A percentile compares a stretch with the other conserved stretches of the same genome.
Conservation (phyloP, 176 grass and related monocot species). For the Lolium perenne region DNA sequence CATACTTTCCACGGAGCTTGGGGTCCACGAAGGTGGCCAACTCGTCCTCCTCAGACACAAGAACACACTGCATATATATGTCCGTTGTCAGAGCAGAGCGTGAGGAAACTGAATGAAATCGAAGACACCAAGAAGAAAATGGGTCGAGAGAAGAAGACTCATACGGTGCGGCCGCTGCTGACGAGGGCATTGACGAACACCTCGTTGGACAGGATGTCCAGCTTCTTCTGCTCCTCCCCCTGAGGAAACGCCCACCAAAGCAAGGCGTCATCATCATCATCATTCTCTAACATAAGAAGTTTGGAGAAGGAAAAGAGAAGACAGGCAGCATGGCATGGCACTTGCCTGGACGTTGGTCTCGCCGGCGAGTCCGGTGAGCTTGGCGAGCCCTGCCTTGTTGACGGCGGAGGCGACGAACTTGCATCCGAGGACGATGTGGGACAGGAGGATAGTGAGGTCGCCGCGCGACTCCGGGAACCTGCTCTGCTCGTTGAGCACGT, state of each 20-base stretch:
- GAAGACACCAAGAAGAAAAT: not conserved
- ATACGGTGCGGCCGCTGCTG: constrained; percentile 93
- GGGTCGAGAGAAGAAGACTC: not conserved
- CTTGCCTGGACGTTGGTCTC: constrained; percentile 95
- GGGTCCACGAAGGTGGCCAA: constrained; percentile 93
- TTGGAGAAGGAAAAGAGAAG: too few species aligned
- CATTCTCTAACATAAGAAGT: not conserved
- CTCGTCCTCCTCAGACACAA: constrained; percentile 97
- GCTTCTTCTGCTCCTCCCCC: constrained; percentile 99
- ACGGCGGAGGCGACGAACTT: constrained; percentile 97
- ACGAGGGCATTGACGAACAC: constrained; percentile 96
- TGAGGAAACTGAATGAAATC: not conserved
- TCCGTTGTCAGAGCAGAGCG: too few species aligned
- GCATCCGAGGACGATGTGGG: constrained; percentile 98
- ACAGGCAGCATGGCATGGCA: not conserved
- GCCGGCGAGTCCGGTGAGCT: constrained; percentile 86
- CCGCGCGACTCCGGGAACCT: constrained; percentile 75
- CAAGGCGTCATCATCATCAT: not conserved
- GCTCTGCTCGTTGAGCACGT: constrained; percentile 97
- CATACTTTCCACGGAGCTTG: constrained; percentile 77
- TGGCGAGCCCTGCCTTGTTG: constrained; percentile 94
- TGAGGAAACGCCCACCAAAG: constrained; percentile 35
- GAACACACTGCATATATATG: constrained; percentile 64
- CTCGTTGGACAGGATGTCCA: constrained; percentile 96
- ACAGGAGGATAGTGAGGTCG: constrained; percentile 97